Percentiles rank a stretch among this genome's conserved stretches.
phyloP scores from a whole-genome alignment of 2,329 filamentous ascomycete species.

The Calonectria montana region DNA sequence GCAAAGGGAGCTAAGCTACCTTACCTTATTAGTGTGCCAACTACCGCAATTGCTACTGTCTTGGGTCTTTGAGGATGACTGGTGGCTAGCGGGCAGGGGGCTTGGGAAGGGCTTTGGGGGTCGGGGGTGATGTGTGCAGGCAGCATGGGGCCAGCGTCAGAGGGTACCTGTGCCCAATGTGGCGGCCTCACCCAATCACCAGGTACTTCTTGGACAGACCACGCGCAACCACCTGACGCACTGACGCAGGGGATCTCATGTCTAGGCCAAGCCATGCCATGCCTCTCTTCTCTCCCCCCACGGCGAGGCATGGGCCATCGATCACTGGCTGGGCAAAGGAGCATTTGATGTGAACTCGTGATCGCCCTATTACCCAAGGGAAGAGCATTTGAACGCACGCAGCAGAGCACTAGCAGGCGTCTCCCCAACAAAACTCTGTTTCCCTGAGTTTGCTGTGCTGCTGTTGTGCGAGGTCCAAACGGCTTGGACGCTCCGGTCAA shows the following conservation, averaged over 20 bases:
- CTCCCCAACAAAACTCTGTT: slow-evolving; percentile 8
- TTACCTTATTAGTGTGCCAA: slow-evolving; percentile 7
- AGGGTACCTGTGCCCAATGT: slow-evolving; percentile 3
- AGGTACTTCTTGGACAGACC: slow-evolving; percentile 9
- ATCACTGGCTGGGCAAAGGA: slow-evolving; percentile 2
- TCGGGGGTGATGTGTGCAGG: background rate
- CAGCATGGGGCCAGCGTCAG: slow-evolving; percentile 2
- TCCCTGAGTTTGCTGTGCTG: background rate
- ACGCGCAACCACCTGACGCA: slow-evolving; percentile 21
- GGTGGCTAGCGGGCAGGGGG: background rate
- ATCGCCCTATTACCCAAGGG: slow-evolving; percentile 1
- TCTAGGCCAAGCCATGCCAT: background rate
- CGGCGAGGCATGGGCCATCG: slow-evolving; percentile 10
- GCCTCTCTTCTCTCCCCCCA: background rate
- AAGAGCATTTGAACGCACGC: background rate
- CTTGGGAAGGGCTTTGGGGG: background rate
- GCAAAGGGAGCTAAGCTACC: slow-evolving; percentile 1
- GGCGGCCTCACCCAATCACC: background rate
- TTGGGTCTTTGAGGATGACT: background rate
- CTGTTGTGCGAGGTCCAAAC: slow-evolving; percentile 1
- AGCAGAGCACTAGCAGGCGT: background rate
- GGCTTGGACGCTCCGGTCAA: background rate
- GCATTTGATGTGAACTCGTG: slow-evolving; percentile 14
- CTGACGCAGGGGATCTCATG: slow-evolving; percentile 24
- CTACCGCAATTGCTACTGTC: slow-evolving; percentile 9